Evolutionary conservation across 2,329 filamentous ascomycete species (phyloP).

Genomic region (Ascochyta clinopodiicola): DNA sequence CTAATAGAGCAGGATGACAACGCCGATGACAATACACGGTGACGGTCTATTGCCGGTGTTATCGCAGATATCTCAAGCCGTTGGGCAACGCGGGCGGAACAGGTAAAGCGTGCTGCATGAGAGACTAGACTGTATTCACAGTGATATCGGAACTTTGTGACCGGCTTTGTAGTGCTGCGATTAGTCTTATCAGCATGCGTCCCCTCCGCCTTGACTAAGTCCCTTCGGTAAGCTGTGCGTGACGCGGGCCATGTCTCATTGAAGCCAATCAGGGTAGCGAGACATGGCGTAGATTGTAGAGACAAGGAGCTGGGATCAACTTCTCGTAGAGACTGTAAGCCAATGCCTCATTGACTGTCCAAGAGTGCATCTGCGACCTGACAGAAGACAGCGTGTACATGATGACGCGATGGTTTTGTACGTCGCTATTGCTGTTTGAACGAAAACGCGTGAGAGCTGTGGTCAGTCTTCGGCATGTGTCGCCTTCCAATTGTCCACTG

Average conservation of each 20-base stretch:
- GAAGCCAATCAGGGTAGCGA: constrained; percentile 8
- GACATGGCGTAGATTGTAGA: constrained; percentile 6
- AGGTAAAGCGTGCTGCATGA: constrained; percentile 27
- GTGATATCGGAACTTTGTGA: constrained; percentile 20
- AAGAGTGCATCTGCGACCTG: background rate
- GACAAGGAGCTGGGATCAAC: constrained; percentile 11
- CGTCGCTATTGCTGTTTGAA: background rate
- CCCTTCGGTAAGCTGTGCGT: constrained; percentile 40
- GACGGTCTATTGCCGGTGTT: constrained; percentile 30
- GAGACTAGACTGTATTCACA: constrained; percentile 28
- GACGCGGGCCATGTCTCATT: background rate
- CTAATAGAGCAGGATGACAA: constrained; percentile 35
- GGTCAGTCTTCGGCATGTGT: constrained; percentile 8
- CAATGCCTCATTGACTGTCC: background rate
- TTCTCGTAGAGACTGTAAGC: background rate
- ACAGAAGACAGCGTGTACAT: background rate
- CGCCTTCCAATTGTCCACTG: background rate
- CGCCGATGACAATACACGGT: constrained; percentile 21
- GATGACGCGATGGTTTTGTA: background rate
- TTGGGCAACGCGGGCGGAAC: constrained; percentile 25
- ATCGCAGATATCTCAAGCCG: constrained; percentile 18
- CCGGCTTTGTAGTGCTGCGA: constrained; percentile 24
- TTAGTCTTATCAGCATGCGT: constrained; percentile 46
- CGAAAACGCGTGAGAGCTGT: background rate
- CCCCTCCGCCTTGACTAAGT: constrained; percentile 41